Conservation (phyloP, 2,329 filamentous ascomycete species). For the Sarocladium strictum region DNA sequence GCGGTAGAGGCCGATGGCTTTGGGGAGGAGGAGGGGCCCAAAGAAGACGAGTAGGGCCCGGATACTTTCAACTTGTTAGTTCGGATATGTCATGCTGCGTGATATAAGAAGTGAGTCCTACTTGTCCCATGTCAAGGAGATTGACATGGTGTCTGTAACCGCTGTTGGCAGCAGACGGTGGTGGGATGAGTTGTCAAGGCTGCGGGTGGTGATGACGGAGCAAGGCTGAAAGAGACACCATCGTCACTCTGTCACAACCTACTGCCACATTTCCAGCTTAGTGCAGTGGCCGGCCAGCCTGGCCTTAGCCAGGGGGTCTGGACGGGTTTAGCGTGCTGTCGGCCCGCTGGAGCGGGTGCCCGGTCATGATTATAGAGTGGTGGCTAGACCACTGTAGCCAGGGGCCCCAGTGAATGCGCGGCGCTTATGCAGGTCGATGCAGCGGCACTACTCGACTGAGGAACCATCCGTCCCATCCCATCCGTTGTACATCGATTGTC, state of each 20-base stretch:
- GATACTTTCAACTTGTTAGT: slow-evolving; percentile 29
- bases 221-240: slow-evolving; percentile 2
- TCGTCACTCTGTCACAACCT: not conserved
- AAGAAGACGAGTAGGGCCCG: slow-evolving; percentile 55
- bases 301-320: not conserved
- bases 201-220: not conserved
- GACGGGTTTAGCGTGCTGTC: not conserved
- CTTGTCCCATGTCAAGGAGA: slow-evolving; percentile 1
- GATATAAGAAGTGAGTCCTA: not conserved
- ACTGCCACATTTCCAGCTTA: no score
- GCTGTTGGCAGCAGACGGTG: not conserved
- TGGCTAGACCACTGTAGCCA: not conserved
- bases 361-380: not conserved
- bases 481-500: no score
- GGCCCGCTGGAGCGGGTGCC: not conserved
- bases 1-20: slow-evolving; percentile 59
- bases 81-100: not conserved
- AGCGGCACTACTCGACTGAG: no score
- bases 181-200: not conserved
- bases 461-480: no score
- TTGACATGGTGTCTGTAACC: not conserved
- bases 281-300: not conserved
- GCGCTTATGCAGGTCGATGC: not conserved
- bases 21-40: slow-evolving; percentile 66
- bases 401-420: no score